Base-by-base conservation (phyloP, 164 flowering plant species). In the Nelumbo lutea region DNA sequence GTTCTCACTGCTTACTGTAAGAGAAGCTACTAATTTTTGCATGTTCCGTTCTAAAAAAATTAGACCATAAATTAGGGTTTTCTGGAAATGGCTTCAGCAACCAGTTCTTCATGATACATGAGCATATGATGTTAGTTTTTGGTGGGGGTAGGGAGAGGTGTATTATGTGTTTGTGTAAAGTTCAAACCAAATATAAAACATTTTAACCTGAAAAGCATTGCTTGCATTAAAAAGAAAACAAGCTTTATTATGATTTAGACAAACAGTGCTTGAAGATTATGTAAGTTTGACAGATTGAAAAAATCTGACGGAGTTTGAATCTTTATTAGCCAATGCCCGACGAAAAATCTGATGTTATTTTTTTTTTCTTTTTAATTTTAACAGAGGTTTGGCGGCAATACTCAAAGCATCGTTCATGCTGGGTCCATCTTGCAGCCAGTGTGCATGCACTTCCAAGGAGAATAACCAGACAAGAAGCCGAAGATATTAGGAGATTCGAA, bases 361-460 rank as follows among this genome's bases (percentile, higher is more conserved):
- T 44, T 61, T 61, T 46, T 55, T 11, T 39, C 8, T 52, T 13
- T 64, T 14, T 42, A 55, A 13, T 50, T 58, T 45, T 69, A 42
- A 42, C 58, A 73, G 72, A 64, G 6, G 11, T 38, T 69, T 42
- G 52, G 56, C 45, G 13, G 57, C 27, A 68, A 42, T 60, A 40
- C 15, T 61, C 66, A 60, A 75, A 73, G 9, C 76, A 72, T 53
- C 70, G 75, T 6, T 67, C 83, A 38, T 76, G 83, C 64, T 75
- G 79, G 76, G 11, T 40, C 42, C 77, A 74, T n/a, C 3, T 56
- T 40, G 38, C 72, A n/a, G 75, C 68, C 7, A n/a, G 27, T 48
- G 5, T 43, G 44, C 47, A 53, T 53, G 64, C 65, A 51, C 55
- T 42, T 13, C 50, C 70, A 11, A 68, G 61, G 74, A 72, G 55